Conservation (phyloP, 495 filamentous ascomycete genomes). For the Aspergillus sparsus region DNA sequence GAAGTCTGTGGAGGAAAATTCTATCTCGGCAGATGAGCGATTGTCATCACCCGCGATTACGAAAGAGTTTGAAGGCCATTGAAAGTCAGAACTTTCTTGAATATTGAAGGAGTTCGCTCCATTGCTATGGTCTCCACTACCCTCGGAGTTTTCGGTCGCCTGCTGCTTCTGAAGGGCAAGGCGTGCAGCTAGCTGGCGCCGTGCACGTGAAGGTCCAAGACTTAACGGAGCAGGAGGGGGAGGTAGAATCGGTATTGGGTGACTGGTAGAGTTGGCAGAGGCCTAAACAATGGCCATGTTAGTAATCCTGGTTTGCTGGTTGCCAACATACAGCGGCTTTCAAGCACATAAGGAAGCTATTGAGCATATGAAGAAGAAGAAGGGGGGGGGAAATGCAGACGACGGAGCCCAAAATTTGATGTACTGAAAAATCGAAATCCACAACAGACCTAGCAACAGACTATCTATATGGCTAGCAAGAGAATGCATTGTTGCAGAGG, state of each 20-base stretch:
- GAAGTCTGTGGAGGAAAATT: conserved; percentile 43
- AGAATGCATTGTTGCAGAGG: conserved; percentile 10
- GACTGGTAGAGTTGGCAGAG: conserved; percentile 40
- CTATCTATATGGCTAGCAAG: conserved; percentile 23
- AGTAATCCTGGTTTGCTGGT: neutral
- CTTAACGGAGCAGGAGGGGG: conserved; percentile 58
- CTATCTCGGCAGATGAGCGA: conserved; percentile 27
- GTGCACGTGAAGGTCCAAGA: conserved; percentile 80
- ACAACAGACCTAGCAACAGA: conserved; percentile 14
- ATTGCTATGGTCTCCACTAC: conserved; percentile 27
- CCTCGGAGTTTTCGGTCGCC: conserved; percentile 36
- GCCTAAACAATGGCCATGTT: conserved; percentile 21
- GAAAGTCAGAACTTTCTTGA: conserved; percentile 29
- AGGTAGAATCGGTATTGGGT: conserved; percentile 49
- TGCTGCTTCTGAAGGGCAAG: conserved; percentile 78
- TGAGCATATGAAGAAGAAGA: neutral
- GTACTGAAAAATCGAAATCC: conserved; percentile 15
- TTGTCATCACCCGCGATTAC: conserved; percentile 48
- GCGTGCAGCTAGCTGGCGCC: conserved; percentile 78
- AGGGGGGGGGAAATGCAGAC: neutral
- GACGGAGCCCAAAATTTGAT: neutral
- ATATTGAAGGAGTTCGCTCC: conserved; percentile 12
- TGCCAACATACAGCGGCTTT: no score
- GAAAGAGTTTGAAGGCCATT: conserved; percentile 47
- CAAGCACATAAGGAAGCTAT: neutral